These are phyloP conservation scores for Scheffersomyces lignosus DNA, from an alignment of 805 yeast genomes.

Conservation along the genomic window DNA sequence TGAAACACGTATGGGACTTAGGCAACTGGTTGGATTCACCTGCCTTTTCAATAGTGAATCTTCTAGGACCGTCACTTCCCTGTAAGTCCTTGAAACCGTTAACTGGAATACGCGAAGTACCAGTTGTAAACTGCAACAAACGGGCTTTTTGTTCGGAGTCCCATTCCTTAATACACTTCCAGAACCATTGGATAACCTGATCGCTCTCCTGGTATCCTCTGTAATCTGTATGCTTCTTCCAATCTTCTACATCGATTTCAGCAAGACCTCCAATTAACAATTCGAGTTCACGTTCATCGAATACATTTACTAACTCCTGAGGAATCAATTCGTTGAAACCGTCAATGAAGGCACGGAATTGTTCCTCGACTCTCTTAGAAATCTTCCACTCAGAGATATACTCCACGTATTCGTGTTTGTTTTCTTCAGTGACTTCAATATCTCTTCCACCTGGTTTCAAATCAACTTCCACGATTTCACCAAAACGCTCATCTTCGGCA, in stretches of 20 bases:
- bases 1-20: conserved; percentile 97
- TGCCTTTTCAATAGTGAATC: conserved; percentile 97
- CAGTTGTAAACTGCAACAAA: conserved; percentile 94
- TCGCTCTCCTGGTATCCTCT: conserved; percentile 97
- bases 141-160: conserved; percentile 96
- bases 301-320: conserved; percentile 92
- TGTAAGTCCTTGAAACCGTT: conserved; percentile 98
- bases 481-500: conserved; percentile 90
- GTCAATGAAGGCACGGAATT: conserved; percentile 92
- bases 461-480: conserved; percentile 86
- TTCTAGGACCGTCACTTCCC: conserved; percentile 98
- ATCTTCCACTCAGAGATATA: conserved; percentile 95
- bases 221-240: conserved; percentile 99
- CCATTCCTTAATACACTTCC: conserved; percentile 93
- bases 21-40: conserved; percentile 94
- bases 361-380: conserved; percentile 89
- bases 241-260: conserved; percentile 96
- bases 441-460: conserved; percentile 85
- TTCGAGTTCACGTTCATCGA: conserved; percentile 97
- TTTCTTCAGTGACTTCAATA: conserved; percentile 90
- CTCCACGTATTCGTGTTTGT: conserved; percentile 94
- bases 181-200: conserved; percentile 98
- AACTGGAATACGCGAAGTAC: conserved; percentile 98
- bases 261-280: conserved; percentile 97
- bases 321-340: conserved; percentile 98